phyloP scores from a whole-genome alignment of 2,329 filamentous ascomycete genomes.

The Microcyclosporella mali region DNA sequence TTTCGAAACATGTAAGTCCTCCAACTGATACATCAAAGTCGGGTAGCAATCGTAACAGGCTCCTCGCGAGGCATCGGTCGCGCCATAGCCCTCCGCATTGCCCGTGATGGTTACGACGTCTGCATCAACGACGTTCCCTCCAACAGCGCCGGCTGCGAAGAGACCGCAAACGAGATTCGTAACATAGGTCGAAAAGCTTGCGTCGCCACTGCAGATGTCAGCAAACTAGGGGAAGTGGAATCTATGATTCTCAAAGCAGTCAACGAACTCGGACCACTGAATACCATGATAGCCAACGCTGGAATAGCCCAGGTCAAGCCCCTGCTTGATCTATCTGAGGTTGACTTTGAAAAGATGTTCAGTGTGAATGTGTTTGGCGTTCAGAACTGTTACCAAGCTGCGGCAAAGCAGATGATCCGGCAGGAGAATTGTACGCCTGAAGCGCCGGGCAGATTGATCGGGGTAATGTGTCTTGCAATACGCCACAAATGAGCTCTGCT shows the following conservation, averaged over 20 bases:
- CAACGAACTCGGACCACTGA: conserved; percentile 47
- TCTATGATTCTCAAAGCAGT: conserved; percentile 49
- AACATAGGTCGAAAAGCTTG: conserved; percentile 48
- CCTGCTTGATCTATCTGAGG: conserved; percentile 51
- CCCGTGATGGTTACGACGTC: conserved; percentile 59
- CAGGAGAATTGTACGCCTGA: conserved; percentile 46
- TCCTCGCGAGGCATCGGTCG: conserved; percentile 44
- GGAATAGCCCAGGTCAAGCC: conserved; percentile 55
- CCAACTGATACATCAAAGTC: neutral
- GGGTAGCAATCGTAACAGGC: conserved; percentile 33
- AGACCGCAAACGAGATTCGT: conserved; percentile 49
- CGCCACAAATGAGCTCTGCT: neutral
- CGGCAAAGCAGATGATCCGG: conserved; percentile 59
- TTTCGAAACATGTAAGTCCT: neutral
- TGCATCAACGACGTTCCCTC: conserved; percentile 58
- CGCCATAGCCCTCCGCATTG: conserved; percentile 58
- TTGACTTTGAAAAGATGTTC: conserved; percentile 55
- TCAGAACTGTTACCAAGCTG: conserved; percentile 58
- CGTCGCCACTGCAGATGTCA: conserved; percentile 56
- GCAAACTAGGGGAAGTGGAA: conserved; percentile 49
- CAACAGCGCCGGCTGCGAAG: conserved; percentile 48
- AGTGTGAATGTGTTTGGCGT: conserved; percentile 60
- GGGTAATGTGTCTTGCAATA: neutral
- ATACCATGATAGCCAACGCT: conserved; percentile 55
- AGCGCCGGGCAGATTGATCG: conserved; percentile 33